Base-by-base conservation (phyloP, 2,329 filamentous ascomycete species). In the Orbilia brochopaga region DNA sequence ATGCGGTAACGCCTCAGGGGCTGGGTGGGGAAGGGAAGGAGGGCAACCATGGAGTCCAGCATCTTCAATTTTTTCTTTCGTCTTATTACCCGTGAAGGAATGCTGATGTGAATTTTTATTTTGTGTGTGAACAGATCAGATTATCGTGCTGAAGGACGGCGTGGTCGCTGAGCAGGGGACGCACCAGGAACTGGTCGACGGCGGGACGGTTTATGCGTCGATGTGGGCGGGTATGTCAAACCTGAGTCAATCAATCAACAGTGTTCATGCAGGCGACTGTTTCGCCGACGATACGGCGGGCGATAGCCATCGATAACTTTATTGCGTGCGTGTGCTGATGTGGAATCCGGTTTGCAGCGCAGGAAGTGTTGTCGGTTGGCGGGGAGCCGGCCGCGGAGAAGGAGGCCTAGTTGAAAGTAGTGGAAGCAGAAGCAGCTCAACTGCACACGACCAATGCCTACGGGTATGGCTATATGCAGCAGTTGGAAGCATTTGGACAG, bases 71-170 rank as follows among this genome's bases (percentile, higher is more conserved):
- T n/a, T n/a, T n/a, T n/a, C n/a, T n/a, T n/a, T n/a, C n/a, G n/a
- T n/a, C n/a, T n/a, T n/a, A n/a, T n/a, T n/a, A n/a, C n/a, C n/a
- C n/a, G n/a, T n/a, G n/a, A n/a, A n/a, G n/a, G n/a, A n/a, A n/a
- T n/a, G n/a, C n/a, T n/a, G n/a, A n/a, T n/a, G n/a, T n/a, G n/a
- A n/a, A n/a, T n/a, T n/a, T n/a, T n/a, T n/a, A n/a, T n/a, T n/a
- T n/a, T n/a, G n/a, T n/a, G n/a, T 19, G 23, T 27, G 48, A 44
- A 46, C 53, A 76, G 90, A 97, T 80, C 82, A 92, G 76, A 97
- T 97, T 76, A 92, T 97, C 76, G 94, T 97, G 40, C 81, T 97
- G 64, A 89, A 88, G 78, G 88, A 90, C 70, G 94, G 94, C 0
- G 83, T 82, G 13, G 92, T 97, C n/a, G 91, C 88, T 1, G 94